phyloP scores from a whole-genome alignment of 805 yeast genomes.

The Priceomyces castillae region DNA sequence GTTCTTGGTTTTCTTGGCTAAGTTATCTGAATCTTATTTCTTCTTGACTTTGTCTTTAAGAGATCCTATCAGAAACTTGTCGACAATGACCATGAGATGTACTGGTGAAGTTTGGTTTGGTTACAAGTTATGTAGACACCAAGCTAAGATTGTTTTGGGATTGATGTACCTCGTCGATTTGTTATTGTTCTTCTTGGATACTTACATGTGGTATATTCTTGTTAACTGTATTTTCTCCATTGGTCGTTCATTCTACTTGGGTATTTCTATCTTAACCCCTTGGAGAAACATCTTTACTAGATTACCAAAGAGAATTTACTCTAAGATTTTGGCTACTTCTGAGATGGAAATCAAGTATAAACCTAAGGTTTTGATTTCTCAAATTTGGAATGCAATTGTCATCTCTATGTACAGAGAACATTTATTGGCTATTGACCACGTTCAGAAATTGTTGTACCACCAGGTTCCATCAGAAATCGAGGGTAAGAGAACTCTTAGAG shows the following conservation, averaged over 20 bases:
- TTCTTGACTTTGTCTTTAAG: conserved; percentile 84
- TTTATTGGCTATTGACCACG: conserved; percentile 95
- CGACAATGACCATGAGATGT: conserved; percentile 89
- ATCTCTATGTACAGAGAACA: conserved; percentile 99
- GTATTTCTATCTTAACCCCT: conserved; percentile 98
- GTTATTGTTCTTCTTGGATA: conserved; percentile 95
- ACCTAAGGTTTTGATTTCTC: conserved; percentile 96
- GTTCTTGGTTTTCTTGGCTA: conserved; percentile 86
- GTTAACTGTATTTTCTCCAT: conserved; percentile 93
- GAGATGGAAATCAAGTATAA: conserved; percentile 99
- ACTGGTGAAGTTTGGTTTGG: conserved; percentile 93
- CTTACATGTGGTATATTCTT: conserved; percentile 97
- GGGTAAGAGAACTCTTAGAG: conserved; percentile 97
- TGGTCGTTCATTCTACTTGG: conserved; percentile 96
- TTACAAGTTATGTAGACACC: conserved; percentile 70
- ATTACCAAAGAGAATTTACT: conserved; percentile 97
- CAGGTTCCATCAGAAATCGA: conserved; percentile 98
- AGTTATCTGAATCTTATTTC: conserved; percentile 86
- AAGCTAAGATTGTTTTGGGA: conserved; percentile 86
- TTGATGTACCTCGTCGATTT: conserved; percentile 91
- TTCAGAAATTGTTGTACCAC: conserved; percentile 93
- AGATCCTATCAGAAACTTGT: conserved; percentile 91
- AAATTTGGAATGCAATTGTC: conserved; percentile 98
- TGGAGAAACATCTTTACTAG: conserved; percentile 99
- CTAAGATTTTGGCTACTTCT: conserved; percentile 95